These are phyloP conservation scores for Rutstroemia sp. DNA, from an alignment of 2,329 filamentous ascomycete genomes.

Conservation along the genomic window DNA sequence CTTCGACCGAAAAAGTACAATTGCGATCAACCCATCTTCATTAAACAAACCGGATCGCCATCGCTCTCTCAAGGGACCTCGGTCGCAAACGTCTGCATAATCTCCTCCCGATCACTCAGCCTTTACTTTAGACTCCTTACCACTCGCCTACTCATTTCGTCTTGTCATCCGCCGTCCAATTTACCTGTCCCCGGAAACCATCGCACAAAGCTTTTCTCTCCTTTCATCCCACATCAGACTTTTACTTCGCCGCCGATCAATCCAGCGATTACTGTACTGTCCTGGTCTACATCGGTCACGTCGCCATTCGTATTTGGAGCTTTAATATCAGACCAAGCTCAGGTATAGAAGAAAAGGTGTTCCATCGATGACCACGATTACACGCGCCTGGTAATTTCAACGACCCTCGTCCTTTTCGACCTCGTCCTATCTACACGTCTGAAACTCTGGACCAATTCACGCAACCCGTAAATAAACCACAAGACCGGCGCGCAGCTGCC, in stretches of 20 bases:
- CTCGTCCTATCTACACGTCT: not conserved
- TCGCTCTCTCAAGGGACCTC: too few species aligned
- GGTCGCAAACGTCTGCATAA: too few species aligned
- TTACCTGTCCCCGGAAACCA: not conserved
- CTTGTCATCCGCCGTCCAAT: too few species aligned
- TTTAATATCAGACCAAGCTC: not conserved
- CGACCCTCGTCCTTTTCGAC: not conserved
- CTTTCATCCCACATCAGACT: conserved; percentile 7
- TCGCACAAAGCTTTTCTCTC: not conserved
- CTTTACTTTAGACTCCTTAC: too few species aligned
- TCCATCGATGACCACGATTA: conserved; percentile 5
- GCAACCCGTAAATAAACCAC: conserved; percentile 20
- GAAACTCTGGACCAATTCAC: conserved; percentile 27
- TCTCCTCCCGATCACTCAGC: too few species aligned
- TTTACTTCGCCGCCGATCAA: not conserved
- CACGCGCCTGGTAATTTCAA: not conserved
- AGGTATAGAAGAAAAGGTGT: not conserved
- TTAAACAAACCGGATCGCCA: too few species aligned
- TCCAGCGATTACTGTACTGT: not conserved
- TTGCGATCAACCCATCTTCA: too few species aligned
- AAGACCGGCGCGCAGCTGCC: conserved; percentile 27
- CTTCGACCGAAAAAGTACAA: too few species aligned
- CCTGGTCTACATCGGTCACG: not conserved
- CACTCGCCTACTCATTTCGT: too few species aligned
- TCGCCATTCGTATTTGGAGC: not conserved